These are phyloP conservation scores for Stemphylium lycopersici DNA, from an alignment of 2,329 filamentous ascomycete species.

Conservation along the genomic window DNA sequence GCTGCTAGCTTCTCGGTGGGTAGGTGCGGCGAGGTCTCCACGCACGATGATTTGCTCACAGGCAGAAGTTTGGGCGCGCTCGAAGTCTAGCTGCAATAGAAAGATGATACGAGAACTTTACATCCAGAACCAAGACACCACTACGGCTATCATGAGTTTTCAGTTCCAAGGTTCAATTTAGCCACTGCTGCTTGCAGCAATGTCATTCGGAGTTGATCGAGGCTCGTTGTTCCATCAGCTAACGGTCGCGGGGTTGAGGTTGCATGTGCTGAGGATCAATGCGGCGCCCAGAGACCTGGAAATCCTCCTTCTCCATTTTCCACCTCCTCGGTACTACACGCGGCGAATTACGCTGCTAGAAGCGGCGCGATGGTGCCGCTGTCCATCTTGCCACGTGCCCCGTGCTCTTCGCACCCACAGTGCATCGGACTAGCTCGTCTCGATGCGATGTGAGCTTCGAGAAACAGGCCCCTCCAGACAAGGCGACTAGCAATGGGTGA, in stretches of 20 bases:
- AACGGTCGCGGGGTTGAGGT: background rate
- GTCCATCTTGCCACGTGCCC: background rate
- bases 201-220: background rate
- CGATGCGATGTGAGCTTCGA: background rate
- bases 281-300: background rate
- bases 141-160: background rate
- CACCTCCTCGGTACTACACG: conserved; percentile 3
- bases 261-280: background rate
- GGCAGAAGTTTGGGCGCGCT: background rate
- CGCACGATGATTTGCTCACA: conserved; percentile 16
- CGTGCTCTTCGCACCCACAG: background rate
- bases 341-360: conserved; percentile 3
- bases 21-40: conserved; percentile 27
- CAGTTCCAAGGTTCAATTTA: background rate
- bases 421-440: background rate
- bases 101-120: background rate
- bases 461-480: background rate
- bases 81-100: background rate
- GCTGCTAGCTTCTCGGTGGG: background rate
- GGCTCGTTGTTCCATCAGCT: background rate
- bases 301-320: background rate
- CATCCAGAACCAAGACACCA: background rate
- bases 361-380: background rate
- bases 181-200: background rate
- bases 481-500: background rate